Evolutionary conservation across 106 monocot species (phyloP), one percentile per base, ranked within the genome.

Genomic region (Platanthera guangdongensis): DNA sequence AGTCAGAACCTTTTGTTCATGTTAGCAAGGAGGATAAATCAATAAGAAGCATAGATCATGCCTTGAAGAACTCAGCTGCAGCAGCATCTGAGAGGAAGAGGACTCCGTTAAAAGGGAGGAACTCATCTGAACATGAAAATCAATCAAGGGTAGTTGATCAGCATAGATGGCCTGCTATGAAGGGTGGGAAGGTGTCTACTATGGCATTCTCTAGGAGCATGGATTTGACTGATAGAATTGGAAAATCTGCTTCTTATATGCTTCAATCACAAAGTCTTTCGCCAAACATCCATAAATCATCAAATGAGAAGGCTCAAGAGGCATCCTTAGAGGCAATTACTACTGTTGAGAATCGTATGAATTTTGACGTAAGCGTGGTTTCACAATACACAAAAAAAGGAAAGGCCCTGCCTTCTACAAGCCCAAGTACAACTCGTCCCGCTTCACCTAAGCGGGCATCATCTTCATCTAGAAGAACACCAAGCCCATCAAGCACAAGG

Each of bases 101-200:
- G 62, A 87, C 78, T 45, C 93, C 90, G 70, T 32, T 88, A 22
- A 88, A 81, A 77, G 85, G 88, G 48, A 86, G 81, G 75, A 97
- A 81, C 69, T 50, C 67, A 57, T 82, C 84, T 25, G 87, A 93
- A 4, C 88, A 86, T 47, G 94, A 94, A 78, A 93, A 95, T 82
- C 84, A 90, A 72, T 74, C 78, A 9, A 90, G 84, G 71, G 78
- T 80, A 47, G 76, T 76, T 30, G 86, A 96, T 52, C 88, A 87
- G 21, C 84, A 86, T 81, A 79, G 85, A n/a, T 86, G 97, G 94
- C 90, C 89, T 21, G 69, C 80, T 2, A 78, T 82, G 52, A 52
- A 69, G 19, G 74, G 83, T 53, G 78, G 80, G 10, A 89, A 79
- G 73, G 28, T 85, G 47, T 76, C 89, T 72, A 65, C 78, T 45